Evolutionary conservation across 2,329 filamentous ascomycete genomes (phyloP).

Genomic region (Arthrobotrys musiformis): DNA sequence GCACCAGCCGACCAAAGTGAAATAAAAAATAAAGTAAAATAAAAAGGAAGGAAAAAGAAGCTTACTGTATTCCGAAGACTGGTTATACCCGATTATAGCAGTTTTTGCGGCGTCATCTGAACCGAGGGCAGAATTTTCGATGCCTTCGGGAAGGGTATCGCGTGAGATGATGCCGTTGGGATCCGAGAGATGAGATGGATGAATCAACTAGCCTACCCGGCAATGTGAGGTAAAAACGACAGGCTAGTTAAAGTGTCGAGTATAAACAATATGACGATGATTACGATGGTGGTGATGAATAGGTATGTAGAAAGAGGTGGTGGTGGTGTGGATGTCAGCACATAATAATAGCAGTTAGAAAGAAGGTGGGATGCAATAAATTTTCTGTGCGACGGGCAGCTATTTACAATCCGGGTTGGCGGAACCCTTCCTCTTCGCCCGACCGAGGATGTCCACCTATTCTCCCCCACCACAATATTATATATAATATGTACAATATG

Average conservation of each 20-base stretch:
- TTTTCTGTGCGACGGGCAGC: conserved; percentile 15
- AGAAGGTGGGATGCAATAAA: background rate
- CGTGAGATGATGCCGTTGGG: too few relatives aligned
- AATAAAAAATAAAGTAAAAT: background rate
- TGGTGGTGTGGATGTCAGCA: conserved; percentile 51
- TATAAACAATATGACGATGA: conserved; percentile 15
- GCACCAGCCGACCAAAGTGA: too few relatives aligned
- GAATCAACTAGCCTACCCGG: too few relatives aligned
- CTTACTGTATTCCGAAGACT: conserved; percentile 53
- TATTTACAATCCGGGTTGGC: conserved; percentile 44
- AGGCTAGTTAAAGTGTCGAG: background rate
- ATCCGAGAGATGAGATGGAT: too few relatives aligned
- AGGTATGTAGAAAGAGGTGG: background rate
- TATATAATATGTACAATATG: too few relatives aligned
- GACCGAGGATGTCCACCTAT: background rate
- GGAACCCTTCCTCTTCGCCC: background rate
- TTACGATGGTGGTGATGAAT: background rate
- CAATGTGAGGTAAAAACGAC: background rate
- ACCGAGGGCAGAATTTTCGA: conserved; percentile 1
- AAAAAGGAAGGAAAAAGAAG: background rate
- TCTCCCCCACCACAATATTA: too few relatives aligned
- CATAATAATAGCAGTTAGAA: conserved; percentile 25
- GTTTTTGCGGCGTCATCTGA: conserved; percentile 54
- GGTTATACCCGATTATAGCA: conserved; percentile 46
- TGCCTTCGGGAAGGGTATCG: background rate